These are phyloP conservation scores for Tuctoria greenei DNA, from an alignment of 176 grass and related monocot genomes.

Conservation along the genomic window DNA sequence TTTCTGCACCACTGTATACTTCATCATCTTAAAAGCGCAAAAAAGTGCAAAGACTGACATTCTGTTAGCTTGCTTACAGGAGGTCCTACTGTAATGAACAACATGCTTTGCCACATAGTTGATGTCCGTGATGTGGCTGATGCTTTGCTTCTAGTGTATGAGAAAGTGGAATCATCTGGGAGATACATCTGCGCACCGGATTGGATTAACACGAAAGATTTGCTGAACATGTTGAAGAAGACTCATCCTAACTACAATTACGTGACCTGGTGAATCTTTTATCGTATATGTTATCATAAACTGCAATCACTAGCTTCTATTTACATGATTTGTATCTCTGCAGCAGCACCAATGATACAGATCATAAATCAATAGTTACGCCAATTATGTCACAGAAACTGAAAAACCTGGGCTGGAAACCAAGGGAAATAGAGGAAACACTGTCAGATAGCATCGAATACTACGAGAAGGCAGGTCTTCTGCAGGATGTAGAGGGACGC, in stretches of 20 bases:
- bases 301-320: not conserved
- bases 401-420: slow-evolving; percentile 42
- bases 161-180: slow-evolving; percentile 32
- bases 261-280: slow-evolving; percentile 6
- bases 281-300: not conserved
- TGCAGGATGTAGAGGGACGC: slow-evolving; percentile 7
- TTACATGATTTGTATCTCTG: not conserved
- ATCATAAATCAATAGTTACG: not conserved
- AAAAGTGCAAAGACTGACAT: not conserved
- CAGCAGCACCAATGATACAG: not conserved
- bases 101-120: slow-evolving; percentile 37
- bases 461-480: slow-evolving; percentile 35
- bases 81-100: slow-evolving; percentile 35
- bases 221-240: slow-evolving; percentile 46
- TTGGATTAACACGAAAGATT: slow-evolving; percentile 1
- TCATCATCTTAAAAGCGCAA: not conserved
- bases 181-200: slow-evolving; percentile 44
- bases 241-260: slow-evolving; percentile 36
- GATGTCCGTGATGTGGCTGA: slow-evolving; percentile 56
- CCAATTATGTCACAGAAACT: slow-evolving; percentile 36
- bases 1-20: not conserved
- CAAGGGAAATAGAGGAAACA: slow-evolving; percentile 36
- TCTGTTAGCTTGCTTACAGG: slow-evolving; percentile 20
- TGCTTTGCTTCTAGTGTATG: slow-evolving; percentile 49
- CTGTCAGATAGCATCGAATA: slow-evolving; percentile 26